Evolutionary conservation across 805 yeast genomes (phyloP).

Genomic region (Candida ovalis): DNA sequence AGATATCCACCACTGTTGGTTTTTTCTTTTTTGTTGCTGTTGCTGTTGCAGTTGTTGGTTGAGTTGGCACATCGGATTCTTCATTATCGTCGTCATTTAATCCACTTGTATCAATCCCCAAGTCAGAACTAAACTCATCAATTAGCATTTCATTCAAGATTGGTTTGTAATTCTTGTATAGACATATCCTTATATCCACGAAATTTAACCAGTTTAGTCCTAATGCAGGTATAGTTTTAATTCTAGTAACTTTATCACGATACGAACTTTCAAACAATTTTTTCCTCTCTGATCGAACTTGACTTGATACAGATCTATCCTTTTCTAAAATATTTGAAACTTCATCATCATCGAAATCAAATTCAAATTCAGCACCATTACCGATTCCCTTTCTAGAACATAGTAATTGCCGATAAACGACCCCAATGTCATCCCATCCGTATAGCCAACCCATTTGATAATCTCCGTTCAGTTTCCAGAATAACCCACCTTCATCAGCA

Average conservation of each 20-base stretch:
- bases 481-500: slow-evolving; percentile 19
- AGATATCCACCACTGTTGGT: slow-evolving; percentile 18
- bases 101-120: slow-evolving; percentile 27
- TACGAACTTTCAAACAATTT: slow-evolving; percentile 29
- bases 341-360: slow-evolving; percentile 15
- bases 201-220: slow-evolving; percentile 54
- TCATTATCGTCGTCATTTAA: background rate
- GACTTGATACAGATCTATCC: slow-evolving; percentile 14
- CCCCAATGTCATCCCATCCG: slow-evolving; percentile 61
- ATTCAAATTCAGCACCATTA: slow-evolving; percentile 16
- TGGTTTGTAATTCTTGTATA: slow-evolving; percentile 41
- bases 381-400: slow-evolving; percentile 1
- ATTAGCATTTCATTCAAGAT: slow-evolving; percentile 32
- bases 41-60: no score
- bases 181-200: slow-evolving; percentile 45
- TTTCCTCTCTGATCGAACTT: slow-evolving; percentile 26
- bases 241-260: slow-evolving; percentile 30
- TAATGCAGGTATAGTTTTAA: slow-evolving; percentile 45
- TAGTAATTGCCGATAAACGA: slow-evolving; percentile 28
- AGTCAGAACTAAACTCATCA: slow-evolving; percentile 31
- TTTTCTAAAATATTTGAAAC: slow-evolving; percentile 1
- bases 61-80: background rate
- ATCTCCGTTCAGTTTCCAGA: slow-evolving; percentile 43
- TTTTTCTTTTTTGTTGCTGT: slow-evolving; percentile 11
- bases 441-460: slow-evolving; percentile 68